Evolutionary conservation across 495 filamentous ascomycete species (phyloP), one percentile per base, ranked within the genome.

Genomic region (Trichoderma asperelloides): DNA sequence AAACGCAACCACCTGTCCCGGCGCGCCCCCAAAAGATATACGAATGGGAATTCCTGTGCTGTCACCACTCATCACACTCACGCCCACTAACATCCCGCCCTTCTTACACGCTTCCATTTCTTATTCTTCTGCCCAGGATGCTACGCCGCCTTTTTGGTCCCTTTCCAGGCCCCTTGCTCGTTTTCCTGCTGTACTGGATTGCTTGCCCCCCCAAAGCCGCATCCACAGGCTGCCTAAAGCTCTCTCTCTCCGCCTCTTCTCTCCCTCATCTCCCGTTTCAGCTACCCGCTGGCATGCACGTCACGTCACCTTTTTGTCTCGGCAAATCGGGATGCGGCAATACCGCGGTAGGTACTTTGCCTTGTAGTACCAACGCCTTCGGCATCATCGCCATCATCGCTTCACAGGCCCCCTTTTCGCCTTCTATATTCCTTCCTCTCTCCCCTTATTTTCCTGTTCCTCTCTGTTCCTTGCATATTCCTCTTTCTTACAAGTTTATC

Each of bases 211-310:
- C 9, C 47, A 51, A 21, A 7, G 7, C 18, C 21, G 18, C 4
- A 21, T 51, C 21, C 47, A 51, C 33, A 37, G 33, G 47, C 47
- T 51, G 8, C 12, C 15, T 7, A n/a, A 43, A 43, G 40, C 40
- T 43, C 40, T n/a, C 43, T n/a, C 43, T 47, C 43, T 16, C 33
- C 33, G 33, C 33, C 33, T 37, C 33, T 37, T 37, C 33, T 37
- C 33, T 47, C 15, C 8, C 43, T 47, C 43, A 47, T 47, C n/a
- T 16, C 18, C 15, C 15, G n/a, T n/a, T 18, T 47, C 15, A 18
- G n/a, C n/a, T 47, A 47, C 47, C 47, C 47, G n/a, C 47, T 51
- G 47, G 47, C 47, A 51, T 51, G 47, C 47, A 51, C 47, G 47
- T 51, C 47, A 51, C 47, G 47, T 51, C 47, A 51, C 47, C 47